Evolutionary conservation across 2,329 filamentous ascomycete genomes (phyloP).

Genomic region (Aschersonia sp.): DNA sequence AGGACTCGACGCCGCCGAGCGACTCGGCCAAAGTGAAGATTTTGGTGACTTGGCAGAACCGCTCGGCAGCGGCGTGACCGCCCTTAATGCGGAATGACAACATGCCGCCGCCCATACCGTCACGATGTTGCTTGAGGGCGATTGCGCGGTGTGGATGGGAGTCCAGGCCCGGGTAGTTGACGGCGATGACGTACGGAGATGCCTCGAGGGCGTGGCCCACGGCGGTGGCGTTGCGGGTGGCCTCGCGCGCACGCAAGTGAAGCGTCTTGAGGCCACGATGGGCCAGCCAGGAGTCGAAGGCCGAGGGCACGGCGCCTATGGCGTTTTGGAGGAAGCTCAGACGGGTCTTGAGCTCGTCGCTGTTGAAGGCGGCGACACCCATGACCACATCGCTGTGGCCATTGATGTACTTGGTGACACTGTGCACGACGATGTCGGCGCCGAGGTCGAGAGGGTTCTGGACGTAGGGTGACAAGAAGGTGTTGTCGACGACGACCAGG

Average conservation of each 20-base stretch:
- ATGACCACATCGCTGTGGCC: conserved; percentile 95
- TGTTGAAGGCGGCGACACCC: conserved; percentile 94
- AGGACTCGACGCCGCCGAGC: conserved; percentile 79
- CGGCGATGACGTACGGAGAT: conserved; percentile 69
- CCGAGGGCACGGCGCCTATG: conserved; percentile 84
- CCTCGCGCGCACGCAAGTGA: conserved; percentile 80
- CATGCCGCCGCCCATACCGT: conserved; percentile 94
- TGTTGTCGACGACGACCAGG: conserved; percentile 97
- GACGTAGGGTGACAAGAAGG: conserved; percentile 89
- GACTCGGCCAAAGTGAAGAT: conserved; percentile 92
- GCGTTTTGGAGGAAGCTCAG: conserved; percentile 93
- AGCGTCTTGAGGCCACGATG: conserved; percentile 95
- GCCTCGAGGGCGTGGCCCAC: conserved; percentile 66
- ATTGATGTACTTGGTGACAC: conserved; percentile 98
- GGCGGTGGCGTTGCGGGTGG: conserved; percentile 63
- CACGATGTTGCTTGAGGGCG: conserved; percentile 79
- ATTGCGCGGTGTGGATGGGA: conserved; percentile 80
- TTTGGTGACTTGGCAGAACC: conserved; percentile 79
- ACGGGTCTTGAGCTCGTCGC: conserved; percentile 58
- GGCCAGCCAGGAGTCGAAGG: conserved; percentile 96
- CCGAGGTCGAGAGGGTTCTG: conserved; percentile 93
- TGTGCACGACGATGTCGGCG: conserved; percentile 93
- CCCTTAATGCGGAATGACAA: conserved; percentile 88
- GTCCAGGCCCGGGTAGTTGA: conserved; percentile 89
- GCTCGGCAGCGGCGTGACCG: conserved; percentile 71